Evolutionary conservation across 805 yeast species (phyloP).

Genomic region (Yarrowia phangngaensis): DNA sequence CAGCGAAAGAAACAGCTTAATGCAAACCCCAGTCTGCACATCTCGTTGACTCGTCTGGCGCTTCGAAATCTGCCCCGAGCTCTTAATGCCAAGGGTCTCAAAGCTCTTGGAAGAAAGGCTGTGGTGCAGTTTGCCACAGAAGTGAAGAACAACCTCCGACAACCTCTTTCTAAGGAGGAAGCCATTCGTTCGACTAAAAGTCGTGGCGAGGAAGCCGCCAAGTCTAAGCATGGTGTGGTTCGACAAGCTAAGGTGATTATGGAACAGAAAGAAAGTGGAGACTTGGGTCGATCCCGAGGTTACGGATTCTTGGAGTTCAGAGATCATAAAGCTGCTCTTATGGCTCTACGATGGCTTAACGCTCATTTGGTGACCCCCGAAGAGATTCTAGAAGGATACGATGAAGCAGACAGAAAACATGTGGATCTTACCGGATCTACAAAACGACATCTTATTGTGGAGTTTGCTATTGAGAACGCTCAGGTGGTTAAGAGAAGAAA

Average conservation of each 20-base stretch:
- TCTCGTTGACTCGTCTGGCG: constrained; percentile 93
- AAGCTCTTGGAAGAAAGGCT: constrained; percentile 90
- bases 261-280: constrained; percentile 87
- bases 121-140: constrained; percentile 92
- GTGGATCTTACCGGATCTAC: constrained; percentile 39
- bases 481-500: constrained; percentile 87
- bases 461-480: constrained; percentile 94
- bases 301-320: constrained; percentile 92
- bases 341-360: constrained; percentile 96
- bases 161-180: constrained; percentile 86
- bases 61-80: constrained; percentile 90
- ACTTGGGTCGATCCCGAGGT: constrained; percentile 88
- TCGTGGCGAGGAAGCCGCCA: constrained; percentile 49
- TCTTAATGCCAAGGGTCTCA: constrained; percentile 80
- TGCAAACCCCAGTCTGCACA: constrained; percentile 84
- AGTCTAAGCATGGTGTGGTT: constrained; percentile 79
- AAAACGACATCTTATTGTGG: constrained; percentile 79
- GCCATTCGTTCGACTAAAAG: constrained; percentile 64
- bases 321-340: constrained; percentile 87
- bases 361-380: constrained; percentile 76
- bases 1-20: constrained; percentile 84
- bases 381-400: constrained; percentile 49
- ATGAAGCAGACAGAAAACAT: constrained; percentile 31
- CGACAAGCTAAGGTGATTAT: constrained; percentile 88
- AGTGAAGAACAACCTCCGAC: constrained; percentile 69